These are phyloP conservation scores for Chondrus crispus DNA, from an alignment of 23 red algal species.

Conservation along the genomic window DNA sequence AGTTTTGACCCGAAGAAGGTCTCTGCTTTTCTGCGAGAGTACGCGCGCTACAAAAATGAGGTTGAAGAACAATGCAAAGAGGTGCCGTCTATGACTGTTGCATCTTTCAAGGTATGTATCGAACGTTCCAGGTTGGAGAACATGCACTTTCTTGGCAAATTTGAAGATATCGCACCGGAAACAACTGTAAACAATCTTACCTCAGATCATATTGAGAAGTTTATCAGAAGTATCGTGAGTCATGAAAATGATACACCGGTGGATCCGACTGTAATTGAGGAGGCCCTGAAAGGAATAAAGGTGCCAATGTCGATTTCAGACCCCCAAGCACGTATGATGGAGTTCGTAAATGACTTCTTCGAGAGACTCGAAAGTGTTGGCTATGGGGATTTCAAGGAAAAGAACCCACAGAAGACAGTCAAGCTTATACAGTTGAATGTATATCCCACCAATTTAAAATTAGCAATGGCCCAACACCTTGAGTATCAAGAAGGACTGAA, in stretches of 20 bases:
- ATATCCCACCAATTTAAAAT: not conserved
- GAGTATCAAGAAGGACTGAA: not conserved
- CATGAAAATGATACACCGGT: not conserved
- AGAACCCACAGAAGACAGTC: not conserved
- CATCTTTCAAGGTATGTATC: not conserved
- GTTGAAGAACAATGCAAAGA: not conserved
- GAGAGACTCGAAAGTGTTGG: not conserved
- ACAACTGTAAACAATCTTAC: not conserved
- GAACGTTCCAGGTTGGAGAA: not conserved
- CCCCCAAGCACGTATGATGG: not conserved
- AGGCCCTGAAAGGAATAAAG: not conserved
- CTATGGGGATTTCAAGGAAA: not conserved
- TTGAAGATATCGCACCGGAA: not conserved
- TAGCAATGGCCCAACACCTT: not conserved
- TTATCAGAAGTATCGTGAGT: not conserved
- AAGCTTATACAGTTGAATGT: not conserved
- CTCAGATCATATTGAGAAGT: not conserved
- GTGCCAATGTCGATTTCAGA: not conserved
- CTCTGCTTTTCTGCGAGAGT: not conserved
- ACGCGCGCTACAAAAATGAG: not conserved
- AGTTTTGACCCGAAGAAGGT: not conserved
- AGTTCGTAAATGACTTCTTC: not conserved
- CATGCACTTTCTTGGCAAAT: slow-evolving; percentile 5
- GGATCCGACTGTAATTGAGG: not conserved
- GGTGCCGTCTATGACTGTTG: not conserved